Base-by-base conservation (phyloP, 192 early-diverging fungal genomes). In the Backusella luteola region DNA sequence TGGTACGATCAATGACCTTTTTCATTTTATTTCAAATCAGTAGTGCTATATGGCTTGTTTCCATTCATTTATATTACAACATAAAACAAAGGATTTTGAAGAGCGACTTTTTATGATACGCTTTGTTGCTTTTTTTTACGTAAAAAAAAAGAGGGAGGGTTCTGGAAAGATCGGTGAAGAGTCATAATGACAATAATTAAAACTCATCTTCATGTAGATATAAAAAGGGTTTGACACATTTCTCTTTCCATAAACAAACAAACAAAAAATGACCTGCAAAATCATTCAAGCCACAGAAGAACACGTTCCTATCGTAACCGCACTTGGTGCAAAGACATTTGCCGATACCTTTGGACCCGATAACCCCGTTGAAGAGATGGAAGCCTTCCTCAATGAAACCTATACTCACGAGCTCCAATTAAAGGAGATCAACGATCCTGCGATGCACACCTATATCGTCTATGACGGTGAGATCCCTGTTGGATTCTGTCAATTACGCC, bases 401-500 rank as follows among this genome's bases (percentile, higher is more conserved):
- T 73, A 73, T 35, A 52, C 71, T 8, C 42, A 23, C 17, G 38
- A 73, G 26, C 39, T 39, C 21, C 71, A 73, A 53, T 32, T 49
- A 12, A 19, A 49, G 11, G 71, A 73, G 15, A n/a, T 73, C 17
- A 34, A 35, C 5, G 23, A 73, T 52, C 71, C 71, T 34, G 3
- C 15, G 21, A 44, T 73, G 71, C 15, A 29, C 71, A 73, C 71
- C n/a, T 73, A 6, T 44, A 0, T 73, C 11, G 26, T 23, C 3
- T 44, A 49, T 32, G 38, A 73, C 41, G 19, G 15, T 9, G 29
- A 49, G 17, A 32, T 9, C 1, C 71, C 71, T 8, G 23, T 73
- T 53, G 71, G 35, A 15, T 73, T 73, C 39, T 73, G 71, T 35
- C 71, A 73, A 73, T 34, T 73, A 26, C 34, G 38, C 17, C 19